Conservation (phyloP, 2,329 filamentous ascomycete genomes). For the Sclerotinia minor region DNA sequence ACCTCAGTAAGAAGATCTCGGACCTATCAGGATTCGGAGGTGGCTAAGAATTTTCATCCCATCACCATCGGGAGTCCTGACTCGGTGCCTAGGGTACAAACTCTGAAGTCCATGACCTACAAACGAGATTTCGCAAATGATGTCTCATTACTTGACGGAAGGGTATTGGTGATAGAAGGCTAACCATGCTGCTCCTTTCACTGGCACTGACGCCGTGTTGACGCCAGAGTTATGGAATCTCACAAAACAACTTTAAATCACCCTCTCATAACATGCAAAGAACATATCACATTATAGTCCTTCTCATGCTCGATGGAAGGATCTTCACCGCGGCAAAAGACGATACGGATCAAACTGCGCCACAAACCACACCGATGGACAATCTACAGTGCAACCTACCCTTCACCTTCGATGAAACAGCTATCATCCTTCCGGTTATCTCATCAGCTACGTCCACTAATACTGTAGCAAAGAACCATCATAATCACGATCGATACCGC, state of each 20-base stretch:
- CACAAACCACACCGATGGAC: slow-evolving; percentile 54
- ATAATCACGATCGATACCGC: slow-evolving; percentile 40
- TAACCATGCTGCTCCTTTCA: slow-evolving; percentile 48
- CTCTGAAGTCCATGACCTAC: slow-evolving; percentile 44
- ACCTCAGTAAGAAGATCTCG: slow-evolving; percentile 49
- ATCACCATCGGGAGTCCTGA: slow-evolving; percentile 48
- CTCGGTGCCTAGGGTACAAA: slow-evolving; percentile 37
- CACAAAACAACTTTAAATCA: slow-evolving; percentile 45
- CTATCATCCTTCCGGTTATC: slow-evolving; percentile 48
- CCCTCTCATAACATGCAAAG: slow-evolving; percentile 46
- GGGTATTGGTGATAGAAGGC: slow-evolving; percentile 51
- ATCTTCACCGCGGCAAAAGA: slow-evolving; percentile 54
- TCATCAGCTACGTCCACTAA: slow-evolving; percentile 40
- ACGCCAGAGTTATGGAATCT: slow-evolving; percentile 52
- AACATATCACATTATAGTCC: slow-evolving; percentile 52
- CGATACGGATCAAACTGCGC: slow-evolving; percentile 49
- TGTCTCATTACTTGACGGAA: slow-evolving; percentile 52
- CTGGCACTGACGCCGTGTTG: slow-evolving; percentile 44
- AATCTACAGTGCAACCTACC: slow-evolving; percentile 59
- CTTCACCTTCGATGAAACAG: slow-evolving; percentile 47
- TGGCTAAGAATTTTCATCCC: slow-evolving; percentile 50
- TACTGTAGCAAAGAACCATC: slow-evolving; percentile 40
- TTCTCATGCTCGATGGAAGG: slow-evolving; percentile 53
- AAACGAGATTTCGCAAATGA: slow-evolving; percentile 49
- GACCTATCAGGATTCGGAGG: slow-evolving; percentile 48